Base-by-base conservation (phyloP, 805 yeast genomes). In the Ogataea ramenticola region DNA sequence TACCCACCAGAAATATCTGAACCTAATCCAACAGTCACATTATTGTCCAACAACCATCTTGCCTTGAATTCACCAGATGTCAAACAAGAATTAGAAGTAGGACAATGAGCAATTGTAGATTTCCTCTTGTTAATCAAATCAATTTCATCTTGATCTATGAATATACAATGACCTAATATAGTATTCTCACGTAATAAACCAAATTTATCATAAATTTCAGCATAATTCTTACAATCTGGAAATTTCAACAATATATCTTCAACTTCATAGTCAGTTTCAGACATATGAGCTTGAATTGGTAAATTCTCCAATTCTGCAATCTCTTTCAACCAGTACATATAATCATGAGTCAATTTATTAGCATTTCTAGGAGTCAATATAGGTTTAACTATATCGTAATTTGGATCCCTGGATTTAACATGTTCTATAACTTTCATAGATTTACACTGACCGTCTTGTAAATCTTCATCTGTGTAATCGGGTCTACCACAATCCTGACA, bases 281-380 rank as follows among this genome's bases (percentile, higher is more conserved):
- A 75, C n/a, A 91, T 70, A 63, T 91, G 99, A 0, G 97, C 88
- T 65, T 91, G 99, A 34, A 86, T 75, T 21, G 86, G 91, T 31
- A 85, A 65, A 31, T 74, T 58, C 29, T 70, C 56, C 7, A 67
- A 52, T 21, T 62, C 53, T n/a, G 80, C 70, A 22, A 84, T 58
- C 6, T 71, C 61, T 3, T 95, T 95, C 43, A 90, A 68, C 70
- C 77, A 71, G 8, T 57, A 56, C 67, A 91, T 65, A 33, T 87
- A 66, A 41, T 77, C 74, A 21, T 75, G 65, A 3, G 87, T 71
- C 57, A 97, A 91, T 17, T 86, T 77, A 2, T 96, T 96, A 0
- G 98, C 98, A 67, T 91, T 91, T 46, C 99, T 68, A 9, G 99
- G 98, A 2, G 98, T 91, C 11, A 91, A 52, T 14, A 90, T 80